Base-by-base conservation (phyloP, 805 yeast species). In the Monosporozyma unispora region DNA sequence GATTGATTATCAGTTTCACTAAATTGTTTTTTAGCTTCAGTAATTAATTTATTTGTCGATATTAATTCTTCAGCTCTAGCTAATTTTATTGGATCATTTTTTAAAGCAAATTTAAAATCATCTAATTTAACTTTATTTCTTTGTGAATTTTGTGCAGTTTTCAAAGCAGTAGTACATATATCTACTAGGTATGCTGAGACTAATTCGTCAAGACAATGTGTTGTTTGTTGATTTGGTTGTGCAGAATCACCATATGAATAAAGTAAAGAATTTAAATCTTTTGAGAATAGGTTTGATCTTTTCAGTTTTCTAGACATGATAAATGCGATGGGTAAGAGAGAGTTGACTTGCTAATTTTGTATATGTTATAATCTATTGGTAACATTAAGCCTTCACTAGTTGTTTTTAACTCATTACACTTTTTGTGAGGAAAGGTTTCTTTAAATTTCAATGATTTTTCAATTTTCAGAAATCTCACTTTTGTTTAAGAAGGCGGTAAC, bases 231-330 rank as follows among this genome's bases (percentile, higher is more conserved):
- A 42, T 79, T 70, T 1, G 91, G 91, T 43, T 79, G 73, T n/a
- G 77, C 67, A 2, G 77, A 82, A 58, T 84, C 91, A 1, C 91
- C 91, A 62, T 76, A 83, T 0, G 89, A 89, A 55, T 79, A 84
- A 49, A 84, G 64, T 45, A 84, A 62, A 0, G 84, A 74, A 54
- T 78, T 76, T 29, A 82, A 68, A 52, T 79, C 81, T 42, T 70
- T 72, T 4, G 77, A 62, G 57, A 77, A 77, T 12, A 74, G 57
- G 53, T 71, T 71, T 1, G 74, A 62, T 57, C 69, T 68, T 58
- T 71, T 73, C 37, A 75, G 60, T 47, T 63, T 67, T 39, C 66
- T 60, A 0, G 70, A 64, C 69, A 65, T 65, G n/a, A 28, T 39
- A 8, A 14, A 14, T 16, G 3, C 6, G n/a, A n/a, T n/a, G n/a